phyloP scores from a whole-genome alignment of 1,139 yeast species.

The Suhomyces bolitotheri region DNA sequence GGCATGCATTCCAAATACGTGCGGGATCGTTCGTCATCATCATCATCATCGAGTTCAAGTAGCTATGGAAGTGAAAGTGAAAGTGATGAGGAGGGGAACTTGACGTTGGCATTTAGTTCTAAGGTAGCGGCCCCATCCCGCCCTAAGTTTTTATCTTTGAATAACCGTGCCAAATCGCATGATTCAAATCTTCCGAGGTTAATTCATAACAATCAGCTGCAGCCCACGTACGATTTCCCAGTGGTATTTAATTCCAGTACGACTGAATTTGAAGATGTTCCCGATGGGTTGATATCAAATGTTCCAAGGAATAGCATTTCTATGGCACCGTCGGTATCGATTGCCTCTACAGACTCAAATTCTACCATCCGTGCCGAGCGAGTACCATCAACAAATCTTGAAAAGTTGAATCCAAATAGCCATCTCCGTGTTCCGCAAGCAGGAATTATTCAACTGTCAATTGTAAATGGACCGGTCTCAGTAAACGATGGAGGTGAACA shows the following conservation, averaged over 20 bases:
- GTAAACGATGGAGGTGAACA: slow-evolving; percentile 13
- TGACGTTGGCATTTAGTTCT: slow-evolving; percentile 54
- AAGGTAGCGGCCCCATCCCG: slow-evolving; percentile 38
- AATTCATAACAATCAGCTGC: slow-evolving; percentile 14
- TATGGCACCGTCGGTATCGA: slow-evolving; percentile 13
- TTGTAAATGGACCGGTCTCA: neutral
- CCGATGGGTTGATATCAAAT: slow-evolving; percentile 35
- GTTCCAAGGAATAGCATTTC: slow-evolving; percentile 24
- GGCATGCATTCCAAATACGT: slow-evolving; percentile 1
- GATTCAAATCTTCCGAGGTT: slow-evolving; percentile 42
- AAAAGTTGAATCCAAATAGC: neutral
- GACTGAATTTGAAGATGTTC: slow-evolving; percentile 47
- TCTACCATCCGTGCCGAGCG: slow-evolving; percentile 19
- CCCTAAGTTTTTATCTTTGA: slow-evolving; percentile 39
- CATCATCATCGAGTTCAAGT: slow-evolving; percentile 12
- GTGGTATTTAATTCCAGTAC: slow-evolving; percentile 31
- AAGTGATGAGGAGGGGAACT: slow-evolving; percentile 47
- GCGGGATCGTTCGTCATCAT: neutral
- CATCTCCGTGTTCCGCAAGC: neutral
- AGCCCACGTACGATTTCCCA: slow-evolving; percentile 25
- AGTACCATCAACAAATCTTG: neutral
- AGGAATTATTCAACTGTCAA: too few species aligned
- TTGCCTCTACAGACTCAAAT: slow-evolving; percentile 22
- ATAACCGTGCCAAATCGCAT: slow-evolving; percentile 44
- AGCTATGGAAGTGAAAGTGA: slow-evolving; percentile 23